Base-by-base conservation (phyloP, 495 filamentous ascomycete species). In the Daldinia bambusicola region DNA sequence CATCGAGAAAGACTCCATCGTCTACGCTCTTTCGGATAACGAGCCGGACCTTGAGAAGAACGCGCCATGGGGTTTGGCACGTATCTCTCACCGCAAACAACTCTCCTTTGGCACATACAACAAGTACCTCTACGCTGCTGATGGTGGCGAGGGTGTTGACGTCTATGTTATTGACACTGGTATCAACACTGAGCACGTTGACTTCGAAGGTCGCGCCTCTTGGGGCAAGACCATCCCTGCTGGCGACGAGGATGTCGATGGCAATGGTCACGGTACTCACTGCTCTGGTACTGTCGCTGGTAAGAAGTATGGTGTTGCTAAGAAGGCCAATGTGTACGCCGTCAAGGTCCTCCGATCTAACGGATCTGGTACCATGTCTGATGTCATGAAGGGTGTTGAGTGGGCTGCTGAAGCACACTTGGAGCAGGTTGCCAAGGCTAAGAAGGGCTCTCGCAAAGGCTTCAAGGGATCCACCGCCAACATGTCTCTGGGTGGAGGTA, bases 381-480 rank as follows among this genome's bases (percentile, higher is more conserved):
- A 99, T 78, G 96, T 99, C 70, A 92, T 99, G 68, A 94, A 95
- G 84, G 96, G 96, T 78, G 96, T 99, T 74, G 95, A 99, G 81
- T 98, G 89, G 87, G 96, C 96, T 71, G 94, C 91, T 71, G 85
- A 91, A 75, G 78, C 84, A 61, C 96, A 99, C 80, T 75, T 86
- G 48, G 87, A 92, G 81, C 88, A 91, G 74, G 85, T 90, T 71
- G 86, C 91, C 80, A 84, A 83, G 53, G 92, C 91, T 74, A 94
- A 95, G 89, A 85, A 82, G 31, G 91, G 92, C 74, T 91, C 93
- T 84, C 89, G 89, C 80, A 97, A 97, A 88, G 89, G 90, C 75
- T 98, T 97, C 89, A 98, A 98, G 89, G 96, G 96, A 74, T 97
- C 93, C 64, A 92, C 95, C 77, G 96, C 96, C 83, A 99, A 99